Evolutionary conservation across 306 rosid species (phyloP), one percentile per base, ranked within the genome.

Genomic region (Benincasa hispida): DNA sequence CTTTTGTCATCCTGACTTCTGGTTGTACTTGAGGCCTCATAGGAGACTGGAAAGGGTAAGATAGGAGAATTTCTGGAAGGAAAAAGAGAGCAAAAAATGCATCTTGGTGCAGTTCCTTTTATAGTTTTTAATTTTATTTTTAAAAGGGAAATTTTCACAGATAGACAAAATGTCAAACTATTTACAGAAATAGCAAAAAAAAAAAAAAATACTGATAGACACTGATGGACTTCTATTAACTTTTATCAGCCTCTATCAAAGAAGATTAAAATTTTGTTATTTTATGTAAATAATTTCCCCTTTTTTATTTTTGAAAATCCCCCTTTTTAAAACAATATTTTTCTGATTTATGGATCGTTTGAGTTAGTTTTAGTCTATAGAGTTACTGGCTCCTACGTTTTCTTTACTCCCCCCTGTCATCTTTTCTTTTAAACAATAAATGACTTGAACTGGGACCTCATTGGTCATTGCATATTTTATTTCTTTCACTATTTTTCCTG

Each of bases 381-480:
- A 19, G 12, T 54, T 54, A n/a, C n/a, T 9, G 3, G 59, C 13
- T 54, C 0, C 51, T 45, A 41, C 3, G 47, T 41, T 41, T 41
- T 41, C 47, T 3, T 41, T 41, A 41, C 47, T 41, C 47, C 10
- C 47, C 47, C 47, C 47, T 41, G 9, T 41, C 47, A 41, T 41
- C 47, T 41, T 41, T 41, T 41, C 47, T 41, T 41, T 41, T 41
- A 41, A 41, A 41, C 47, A 41, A 10, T 10, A 41, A 41, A 4
- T 41, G 47, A 41, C 11, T 41, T 41, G 47, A 30, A 62, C 8
- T 15, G 24, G 41, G 11, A 32, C 2, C 69, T 30, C 32, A 66
- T 66, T 66, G 73, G 73, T 66, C 39, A 66, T 66, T 35, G 53
- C 51, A 39, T 66, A 39, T n/a, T 66, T 13, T 66, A 62, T 62